phyloP scores from a whole-genome alignment of 1,284 basidiomycete species.

The Heterobasidion irregulare region DNA sequence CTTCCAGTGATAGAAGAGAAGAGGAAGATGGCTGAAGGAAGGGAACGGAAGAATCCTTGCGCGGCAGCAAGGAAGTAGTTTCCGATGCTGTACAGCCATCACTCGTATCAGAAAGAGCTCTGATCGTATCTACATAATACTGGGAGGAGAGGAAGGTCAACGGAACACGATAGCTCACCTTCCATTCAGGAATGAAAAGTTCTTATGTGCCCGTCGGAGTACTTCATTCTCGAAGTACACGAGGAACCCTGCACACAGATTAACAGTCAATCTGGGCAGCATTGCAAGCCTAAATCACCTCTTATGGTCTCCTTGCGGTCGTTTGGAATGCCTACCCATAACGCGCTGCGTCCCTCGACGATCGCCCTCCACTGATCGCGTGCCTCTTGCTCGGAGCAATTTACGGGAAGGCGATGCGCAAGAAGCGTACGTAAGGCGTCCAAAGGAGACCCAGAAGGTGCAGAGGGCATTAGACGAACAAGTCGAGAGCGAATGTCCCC shows the following conservation, averaged over 20 bases:
- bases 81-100: conserved; percentile 52
- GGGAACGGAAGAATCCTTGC: conserved; percentile 79
- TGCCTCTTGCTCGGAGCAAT: conserved; percentile 65
- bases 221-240: conserved; percentile 88
- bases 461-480: conserved; percentile 69
- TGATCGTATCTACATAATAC: background rate
- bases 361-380: conserved; percentile 88
- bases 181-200: conserved; percentile 84
- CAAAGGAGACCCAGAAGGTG: conserved; percentile 48
- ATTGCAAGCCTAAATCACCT: conserved; percentile 31
- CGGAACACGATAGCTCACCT: conserved; percentile 32
- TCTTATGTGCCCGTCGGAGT: conserved; percentile 83
- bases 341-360: conserved; percentile 77
- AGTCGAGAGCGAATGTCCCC: conserved; percentile 81
- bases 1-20: conserved; percentile 90
- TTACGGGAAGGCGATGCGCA: conserved; percentile 71
- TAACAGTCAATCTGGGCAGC: background rate
- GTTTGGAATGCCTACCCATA: conserved; percentile 87
- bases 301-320: conserved; percentile 91
- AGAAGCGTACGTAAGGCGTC: conserved; percentile 71
- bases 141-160: background rate
- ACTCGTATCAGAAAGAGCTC: conserved; percentile 7
- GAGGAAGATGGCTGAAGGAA: conserved; percentile 92
- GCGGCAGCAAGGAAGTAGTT: conserved; percentile 88
- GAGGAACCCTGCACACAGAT: conserved; percentile 57